Percentiles rank a stretch among this genome's conserved stretches.
Evolutionary conservation across 1,284 basidiomycete species (phyloP).

Genomic region (Ceratobasidium sp.): DNA sequence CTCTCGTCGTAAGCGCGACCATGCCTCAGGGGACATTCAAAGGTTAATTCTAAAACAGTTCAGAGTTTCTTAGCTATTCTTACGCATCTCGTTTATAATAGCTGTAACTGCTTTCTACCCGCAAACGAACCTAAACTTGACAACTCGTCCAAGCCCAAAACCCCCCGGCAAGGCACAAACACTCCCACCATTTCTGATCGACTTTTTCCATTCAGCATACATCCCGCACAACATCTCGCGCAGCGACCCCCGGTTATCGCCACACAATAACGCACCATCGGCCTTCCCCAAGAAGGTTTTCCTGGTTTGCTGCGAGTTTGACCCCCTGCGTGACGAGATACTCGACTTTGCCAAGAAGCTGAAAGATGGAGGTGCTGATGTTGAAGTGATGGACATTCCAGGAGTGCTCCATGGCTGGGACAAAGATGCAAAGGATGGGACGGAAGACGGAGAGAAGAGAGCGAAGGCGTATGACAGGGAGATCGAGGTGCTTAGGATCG

Average conservation of each 20-base stretch:
- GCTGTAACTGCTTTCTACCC: conserved; percentile 25
- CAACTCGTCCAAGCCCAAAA: background rate
- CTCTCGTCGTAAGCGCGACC: conserved; percentile 17
- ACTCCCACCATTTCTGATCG: background rate
- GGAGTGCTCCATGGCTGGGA: conserved; percentile 14
- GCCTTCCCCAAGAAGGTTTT: conserved; percentile 19
- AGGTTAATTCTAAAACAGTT: background rate
- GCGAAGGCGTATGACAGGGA: conserved; percentile 14
- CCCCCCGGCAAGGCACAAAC: background rate
- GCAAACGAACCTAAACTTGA: background rate
- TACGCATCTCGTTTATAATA: background rate
- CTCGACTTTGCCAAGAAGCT: conserved; percentile 2
- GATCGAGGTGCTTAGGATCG: conserved; percentile 3
- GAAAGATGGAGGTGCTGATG: conserved; percentile 15
- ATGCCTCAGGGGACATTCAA: conserved; percentile 13
- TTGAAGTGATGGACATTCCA: background rate
- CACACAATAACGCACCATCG: conserved; percentile 4
- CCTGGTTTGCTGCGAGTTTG: conserved; percentile 21
- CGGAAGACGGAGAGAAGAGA: background rate
- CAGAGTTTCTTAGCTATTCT: background rate
- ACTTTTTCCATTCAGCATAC: background rate
- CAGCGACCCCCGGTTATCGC: conserved; percentile 29
- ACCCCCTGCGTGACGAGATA: background rate
- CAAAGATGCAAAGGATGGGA: background rate
- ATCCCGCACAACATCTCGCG: background rate